These are phyloP conservation scores for Anastatica hierochuntica DNA, from an alignment of 345 rosid species.

Conservation along the genomic window DNA sequence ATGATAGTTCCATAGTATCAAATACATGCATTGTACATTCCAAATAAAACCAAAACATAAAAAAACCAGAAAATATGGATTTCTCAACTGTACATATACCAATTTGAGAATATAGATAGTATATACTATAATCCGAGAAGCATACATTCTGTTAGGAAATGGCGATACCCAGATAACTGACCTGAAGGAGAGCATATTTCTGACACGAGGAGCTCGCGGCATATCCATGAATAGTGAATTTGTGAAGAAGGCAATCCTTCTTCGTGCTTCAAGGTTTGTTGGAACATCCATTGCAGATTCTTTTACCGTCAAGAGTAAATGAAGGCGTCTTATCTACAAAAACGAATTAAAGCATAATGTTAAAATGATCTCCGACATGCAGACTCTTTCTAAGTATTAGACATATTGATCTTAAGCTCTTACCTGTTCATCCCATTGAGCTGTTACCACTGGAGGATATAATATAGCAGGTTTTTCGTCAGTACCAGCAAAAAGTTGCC, in stretches of 20 bases:
- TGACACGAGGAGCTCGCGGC: conserved; percentile 91
- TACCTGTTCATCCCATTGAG: conserved; percentile 98
- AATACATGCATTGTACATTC: conserved; percentile 1
- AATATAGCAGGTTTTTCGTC: conserved; percentile 76
- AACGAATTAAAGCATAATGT: conserved; percentile 5
- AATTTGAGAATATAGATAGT: neutral
- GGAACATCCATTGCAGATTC: conserved; percentile 90
- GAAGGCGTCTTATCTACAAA: conserved; percentile 74
- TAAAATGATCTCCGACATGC: conserved; percentile 1
- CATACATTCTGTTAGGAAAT: neutral
- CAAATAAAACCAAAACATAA: neutral
- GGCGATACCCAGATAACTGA: conserved; percentile 6
- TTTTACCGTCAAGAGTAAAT: conserved; percentile 83
- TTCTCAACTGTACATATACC: neutral
- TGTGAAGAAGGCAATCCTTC: conserved; percentile 88
- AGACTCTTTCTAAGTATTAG: neutral
- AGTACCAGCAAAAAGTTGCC: conserved; percentile 92
- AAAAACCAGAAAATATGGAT: neutral
- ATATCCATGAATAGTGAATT: conserved; percentile 96
- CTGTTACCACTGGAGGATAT: conserved; percentile 65
- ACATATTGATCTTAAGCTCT: neutral
- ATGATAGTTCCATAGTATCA: neutral
- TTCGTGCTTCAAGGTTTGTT: conserved; percentile 89
- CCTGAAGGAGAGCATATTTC: conserved; percentile 97
- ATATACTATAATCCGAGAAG: conserved; percentile 4